These are phyloP conservation scores for Heterobasidion occidentale DNA, from an alignment of 1,284 basidiomycete species.

Conservation along the genomic window DNA sequence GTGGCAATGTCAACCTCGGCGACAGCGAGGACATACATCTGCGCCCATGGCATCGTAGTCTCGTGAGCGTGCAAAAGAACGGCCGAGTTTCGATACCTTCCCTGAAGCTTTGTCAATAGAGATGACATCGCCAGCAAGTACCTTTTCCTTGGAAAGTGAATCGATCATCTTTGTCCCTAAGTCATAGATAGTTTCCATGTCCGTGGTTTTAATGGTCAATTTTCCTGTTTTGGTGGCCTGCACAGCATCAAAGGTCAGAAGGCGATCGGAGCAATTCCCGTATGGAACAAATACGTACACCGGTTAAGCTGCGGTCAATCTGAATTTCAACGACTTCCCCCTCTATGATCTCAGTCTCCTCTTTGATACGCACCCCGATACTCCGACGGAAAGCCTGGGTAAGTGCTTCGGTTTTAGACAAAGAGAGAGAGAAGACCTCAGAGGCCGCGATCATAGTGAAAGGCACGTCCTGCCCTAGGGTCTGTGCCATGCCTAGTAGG, in stretches of 20 bases:
- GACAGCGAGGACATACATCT: slow-evolving; percentile 59
- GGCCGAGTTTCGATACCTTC: slow-evolving; percentile 93
- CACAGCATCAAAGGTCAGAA: not conserved
- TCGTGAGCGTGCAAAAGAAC: slow-evolving; percentile 91
- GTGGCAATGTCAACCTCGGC: not conserved
- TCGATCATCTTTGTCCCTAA: slow-evolving; percentile 99
- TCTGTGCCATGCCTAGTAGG: slow-evolving; percentile 86
- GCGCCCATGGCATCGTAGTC: slow-evolving; percentile 99
- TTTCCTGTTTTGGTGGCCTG: slow-evolving; percentile 98
- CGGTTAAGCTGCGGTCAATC: slow-evolving; percentile 94
- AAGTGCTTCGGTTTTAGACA: slow-evolving; percentile 98
- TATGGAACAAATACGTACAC: slow-evolving; percentile 47
- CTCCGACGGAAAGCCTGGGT: slow-evolving; percentile 94
- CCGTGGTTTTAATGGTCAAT: slow-evolving; percentile 95
- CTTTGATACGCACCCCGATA: slow-evolving; percentile 95
- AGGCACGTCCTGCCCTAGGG: slow-evolving; percentile 87
- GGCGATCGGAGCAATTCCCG: not conserved
- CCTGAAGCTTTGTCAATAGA: slow-evolving; percentile 97
- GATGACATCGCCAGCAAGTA: slow-evolving; percentile 93
- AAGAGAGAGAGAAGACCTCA: slow-evolving; percentile 95
- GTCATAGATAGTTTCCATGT: slow-evolving; percentile 99
- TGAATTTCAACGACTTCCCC: slow-evolving; percentile 99
- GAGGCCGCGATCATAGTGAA: slow-evolving; percentile 97
- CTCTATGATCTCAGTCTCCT: slow-evolving; percentile 96
- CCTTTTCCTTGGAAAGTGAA: slow-evolving; percentile 92